Evolutionary conservation across 208 protist species (phyloP).

Genomic region (Leishmania gerbilli): DNA sequence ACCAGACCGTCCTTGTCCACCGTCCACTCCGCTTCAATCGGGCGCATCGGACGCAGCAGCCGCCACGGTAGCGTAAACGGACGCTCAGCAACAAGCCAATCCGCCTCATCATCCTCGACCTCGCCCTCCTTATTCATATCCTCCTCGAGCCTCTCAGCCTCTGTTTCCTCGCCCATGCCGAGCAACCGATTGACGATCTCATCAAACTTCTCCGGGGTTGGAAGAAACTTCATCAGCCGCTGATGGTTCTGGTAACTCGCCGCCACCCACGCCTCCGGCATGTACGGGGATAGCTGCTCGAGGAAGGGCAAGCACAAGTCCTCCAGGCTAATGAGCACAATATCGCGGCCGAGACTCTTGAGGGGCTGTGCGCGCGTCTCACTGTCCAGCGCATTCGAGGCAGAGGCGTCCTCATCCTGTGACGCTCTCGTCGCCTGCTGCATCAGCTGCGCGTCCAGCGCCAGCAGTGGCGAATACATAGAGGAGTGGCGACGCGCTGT

Average conservation of each 20-base stretch:
- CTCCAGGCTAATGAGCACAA: conserved; percentile 48
- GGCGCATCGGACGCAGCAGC: conserved; percentile 26
- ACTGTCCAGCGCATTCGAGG: neutral
- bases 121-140: neutral
- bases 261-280: conserved; percentile 50
- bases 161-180: conserved; percentile 21
- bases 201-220: conserved; percentile 40
- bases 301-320: conserved; percentile 55
- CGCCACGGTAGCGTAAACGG: conserved; percentile 21
- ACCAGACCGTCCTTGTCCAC: conserved; percentile 24
- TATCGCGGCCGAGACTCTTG: conserved; percentile 42
- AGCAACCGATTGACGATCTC: conserved; percentile 36
- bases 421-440: neutral
- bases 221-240: conserved; percentile 23
- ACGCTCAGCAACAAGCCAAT: neutral
- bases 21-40: conserved; percentile 18
- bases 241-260: conserved; percentile 41
- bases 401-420: neutral
- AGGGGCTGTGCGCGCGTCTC: conserved; percentile 23
- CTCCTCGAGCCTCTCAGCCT: conserved; percentile 13
- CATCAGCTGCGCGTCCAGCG: neutral
- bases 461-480: neutral
- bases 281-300: conserved; percentile 35
- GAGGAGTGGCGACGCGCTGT: too few relatives aligned
- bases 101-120: conserved; percentile 1